Base-by-base conservation (phyloP, 257 asterid genomes). In the Scutellaria baicalensis region DNA sequence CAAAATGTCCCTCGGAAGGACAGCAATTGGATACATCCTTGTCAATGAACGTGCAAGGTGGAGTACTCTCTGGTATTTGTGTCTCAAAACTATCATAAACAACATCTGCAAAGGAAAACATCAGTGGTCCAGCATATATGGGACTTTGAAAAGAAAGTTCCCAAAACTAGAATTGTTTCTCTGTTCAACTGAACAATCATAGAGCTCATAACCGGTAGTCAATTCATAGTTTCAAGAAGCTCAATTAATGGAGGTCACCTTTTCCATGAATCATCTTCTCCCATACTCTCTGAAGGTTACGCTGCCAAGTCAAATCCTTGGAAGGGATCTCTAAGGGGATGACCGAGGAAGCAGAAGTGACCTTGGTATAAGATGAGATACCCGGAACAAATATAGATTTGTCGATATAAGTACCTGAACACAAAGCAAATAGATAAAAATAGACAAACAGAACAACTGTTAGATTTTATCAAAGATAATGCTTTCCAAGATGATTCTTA, bases 331-430 rank as follows among this genome's bases (percentile, higher is more conserved):
- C 78, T 14, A 66, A 65, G 43, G 95, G 95, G 73, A 86, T 59
- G 47, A 69, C 69, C 1, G 97, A 87, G n/a, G 88, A 74, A 67
- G 81, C 95, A 58, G 96, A 92, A 63, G 95, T 92, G 59, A 92
- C 96, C 84, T 85, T 92, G 79, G 74, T 84, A 75, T 89, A 89
- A 38, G 78, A 84, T 9, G 98, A 92, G 74, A 88, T 83, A 59
- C 91, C 83, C 21, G 98, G 96, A 35, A 88, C 96, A 78, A 92
- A 92, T 61, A 92, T 84, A 62, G 96, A 92, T 71, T 92, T 89
- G 1, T 93, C 67, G 64, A 89, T 86, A 78, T 80, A 71, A 14
- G 88, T 83, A 58, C 94, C 98, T 92, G 83, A 44, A 45, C 59
- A 71, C 79, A 71, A 50, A 47, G 12, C 2, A 52, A 3, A 21